Conservation (phyloP, 1,284 basidiomycete species). For the Cystobasidiaceae sp. region DNA sequence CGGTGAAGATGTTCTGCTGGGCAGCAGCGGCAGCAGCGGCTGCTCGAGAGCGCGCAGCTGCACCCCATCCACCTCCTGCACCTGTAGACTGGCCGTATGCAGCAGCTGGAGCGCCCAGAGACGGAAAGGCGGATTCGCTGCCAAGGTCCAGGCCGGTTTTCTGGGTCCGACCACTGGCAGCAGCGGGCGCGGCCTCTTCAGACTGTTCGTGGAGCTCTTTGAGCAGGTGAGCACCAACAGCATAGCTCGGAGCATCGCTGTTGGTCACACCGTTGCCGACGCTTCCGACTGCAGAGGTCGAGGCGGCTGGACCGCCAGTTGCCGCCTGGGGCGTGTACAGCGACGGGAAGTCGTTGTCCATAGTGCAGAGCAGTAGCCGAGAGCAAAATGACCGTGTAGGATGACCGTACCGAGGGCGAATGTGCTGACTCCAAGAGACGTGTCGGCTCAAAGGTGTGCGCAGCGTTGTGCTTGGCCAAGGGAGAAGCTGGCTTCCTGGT, state of each 20-base stretch:
- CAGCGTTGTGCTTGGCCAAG: too few species aligned
- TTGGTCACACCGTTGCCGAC: not conserved
- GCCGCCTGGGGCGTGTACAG: constrained; percentile 23
- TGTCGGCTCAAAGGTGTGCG: too few species aligned
- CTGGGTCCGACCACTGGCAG: not conserved
- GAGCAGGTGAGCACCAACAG: constrained; percentile 20
- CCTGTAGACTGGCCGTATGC: constrained; percentile 39
- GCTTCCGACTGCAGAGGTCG: not conserved
- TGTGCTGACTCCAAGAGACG: too few species aligned
- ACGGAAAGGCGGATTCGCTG: constrained; percentile 47
- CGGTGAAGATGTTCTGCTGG: not conserved
- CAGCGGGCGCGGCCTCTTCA: constrained; percentile 5
- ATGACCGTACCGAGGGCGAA: too few species aligned
- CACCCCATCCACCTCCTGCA: constrained; percentile 41
- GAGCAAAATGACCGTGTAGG: too few species aligned
- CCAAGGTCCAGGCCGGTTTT: constrained; percentile 31
- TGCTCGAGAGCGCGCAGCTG: constrained; percentile 29
- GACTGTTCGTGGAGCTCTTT: constrained; percentile 28
- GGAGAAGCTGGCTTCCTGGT: too few species aligned
- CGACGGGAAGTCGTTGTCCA: constrained; percentile 30
- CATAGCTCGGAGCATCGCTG: not conserved
- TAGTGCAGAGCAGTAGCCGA: not conserved
- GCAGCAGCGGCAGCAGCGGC: constrained; percentile 13
- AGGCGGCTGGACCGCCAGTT: not conserved
- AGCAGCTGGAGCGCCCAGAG: constrained; percentile 43